Evolutionary conservation across 2,329 filamentous ascomycete genomes (phyloP), one percentile per base, ranked within the genome.

Genomic region (Capronia epimyces): DNA sequence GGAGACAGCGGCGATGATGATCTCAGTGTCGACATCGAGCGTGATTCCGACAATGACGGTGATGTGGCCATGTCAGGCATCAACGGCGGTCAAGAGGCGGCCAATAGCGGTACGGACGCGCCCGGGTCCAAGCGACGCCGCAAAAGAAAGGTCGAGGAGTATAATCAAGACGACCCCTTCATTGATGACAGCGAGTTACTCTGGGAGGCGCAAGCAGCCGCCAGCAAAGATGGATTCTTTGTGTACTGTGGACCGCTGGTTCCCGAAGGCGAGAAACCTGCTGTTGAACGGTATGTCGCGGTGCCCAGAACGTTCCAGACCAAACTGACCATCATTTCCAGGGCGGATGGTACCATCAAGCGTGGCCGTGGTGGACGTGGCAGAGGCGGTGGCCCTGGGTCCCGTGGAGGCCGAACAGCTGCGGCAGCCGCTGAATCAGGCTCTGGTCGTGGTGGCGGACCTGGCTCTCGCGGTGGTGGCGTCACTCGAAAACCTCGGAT

Each of bases 191-290:
- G 89, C 1, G 93, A 98, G 67, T 69, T 96, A 65, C 77, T 94
- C 0, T 97, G 91, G 91, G 89, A 97, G 69, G 89, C 95, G 64
- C 87, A 95, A 66, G 91, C 91, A 5, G 89, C 91, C 3, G 90
- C 93, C 41, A 91, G 88, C 60, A 88, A 91, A 61, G 93, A 97
- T 66, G 93, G 93, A 1, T 98, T 97, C 73, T 98, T 97, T 66
- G 93, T 98, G 1, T 98, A 96, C 69, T 94, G 88, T 54, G 93
- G 93, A 2, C 91, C 91, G 7, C 74, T 98, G 41, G 80, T 97
- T 18, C 86, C 86, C 3, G 89, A 95, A 69, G 87, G 84, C 18
- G 86, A 95, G 70, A 91, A 93, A 69, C 75, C 81, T 34, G 70
- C 77, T 49, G 74, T 83, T 43, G 82, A 85, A 64, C 75, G 78